A percentile compares a stretch with the other conserved stretches of the same genome.
Evolutionary conservation across 164 flowering plant species (phyloP).

Genomic region (Umbellularia californica): DNA sequence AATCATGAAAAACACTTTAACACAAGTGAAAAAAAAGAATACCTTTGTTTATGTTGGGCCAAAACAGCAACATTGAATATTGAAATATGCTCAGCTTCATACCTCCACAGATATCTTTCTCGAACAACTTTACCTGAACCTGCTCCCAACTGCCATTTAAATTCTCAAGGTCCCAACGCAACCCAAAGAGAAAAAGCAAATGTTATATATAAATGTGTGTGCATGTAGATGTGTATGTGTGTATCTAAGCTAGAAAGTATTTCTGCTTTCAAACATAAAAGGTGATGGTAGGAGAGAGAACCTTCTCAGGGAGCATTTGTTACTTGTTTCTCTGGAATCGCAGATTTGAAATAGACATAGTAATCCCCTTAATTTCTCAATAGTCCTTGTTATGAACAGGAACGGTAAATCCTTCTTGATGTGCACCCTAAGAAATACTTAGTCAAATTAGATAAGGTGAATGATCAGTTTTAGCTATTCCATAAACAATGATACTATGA

Average conservation of each 20-base stretch:
- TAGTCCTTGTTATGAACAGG: constrained; percentile 47
- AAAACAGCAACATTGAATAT: constrained; percentile 59
- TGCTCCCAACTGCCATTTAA: constrained; percentile 78
- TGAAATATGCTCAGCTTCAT: constrained; percentile 48
- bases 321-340: constrained; percentile 20
- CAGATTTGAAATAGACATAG: constrained; percentile 31
- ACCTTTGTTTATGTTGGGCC: constrained; percentile 40
- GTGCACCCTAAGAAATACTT: constrained; percentile 33
- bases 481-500: neutral
- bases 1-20: neutral
- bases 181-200: constrained; percentile 16
- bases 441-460: constrained; percentile 1
- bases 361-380: constrained; percentile 48
- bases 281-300: constrained; percentile 11
- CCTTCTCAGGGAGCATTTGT: constrained; percentile 42
- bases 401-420: constrained; percentile 32
- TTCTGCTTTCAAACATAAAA: constrained; percentile 7
- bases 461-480: neutral
- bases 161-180: constrained; percentile 28
- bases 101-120: constrained; percentile 48
- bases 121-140: constrained; percentile 58
- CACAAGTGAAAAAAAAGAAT: constrained; percentile 3
- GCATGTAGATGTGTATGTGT: no score
- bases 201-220: neutral
- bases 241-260: neutral